Conservation (phyloP, 768 basidiomycete species). For the Phaeolepiota aurea region DNA sequence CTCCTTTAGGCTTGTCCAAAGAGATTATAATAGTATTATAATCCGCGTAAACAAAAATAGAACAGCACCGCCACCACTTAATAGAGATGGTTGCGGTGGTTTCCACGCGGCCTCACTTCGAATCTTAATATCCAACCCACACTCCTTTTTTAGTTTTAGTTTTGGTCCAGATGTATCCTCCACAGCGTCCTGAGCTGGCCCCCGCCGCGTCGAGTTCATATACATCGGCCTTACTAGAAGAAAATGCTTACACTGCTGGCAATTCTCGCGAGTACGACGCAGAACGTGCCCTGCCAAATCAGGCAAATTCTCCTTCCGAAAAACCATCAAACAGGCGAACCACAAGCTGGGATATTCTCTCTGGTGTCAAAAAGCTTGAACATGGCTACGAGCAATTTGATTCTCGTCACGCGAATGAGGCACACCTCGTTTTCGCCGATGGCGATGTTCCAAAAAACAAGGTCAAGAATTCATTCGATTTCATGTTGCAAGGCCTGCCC, state of each 20-base stretch:
- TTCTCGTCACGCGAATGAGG: too few relatives aligned
- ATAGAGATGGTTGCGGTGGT: too few relatives aligned
- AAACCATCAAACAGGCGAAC: constrained; percentile 10
- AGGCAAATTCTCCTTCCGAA: constrained; percentile 1
- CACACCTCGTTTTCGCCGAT: too few relatives aligned
- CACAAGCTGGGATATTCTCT: constrained; percentile 43
- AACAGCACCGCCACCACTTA: too few relatives aligned
- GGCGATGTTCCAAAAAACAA: too few relatives aligned
- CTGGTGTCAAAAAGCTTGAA: constrained; percentile 43
- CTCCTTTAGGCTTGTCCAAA: too few relatives aligned
- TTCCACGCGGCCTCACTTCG: too few relatives aligned
- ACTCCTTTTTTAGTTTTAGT: background rate
- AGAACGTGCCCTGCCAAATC: constrained; percentile 16
- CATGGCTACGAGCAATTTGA: constrained; percentile 53
- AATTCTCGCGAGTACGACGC: constrained; percentile 13
- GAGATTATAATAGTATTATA: too few relatives aligned
- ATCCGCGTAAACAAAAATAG: too few relatives aligned
- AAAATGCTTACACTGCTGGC: background rate
- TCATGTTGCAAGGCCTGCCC: background rate
- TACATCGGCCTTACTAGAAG: constrained; percentile 9
- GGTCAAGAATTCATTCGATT: background rate
- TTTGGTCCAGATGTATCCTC: constrained; percentile 12
- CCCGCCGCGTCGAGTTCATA: constrained; percentile 7
- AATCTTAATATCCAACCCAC: too few relatives aligned
- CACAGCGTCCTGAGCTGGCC: constrained; percentile 4